Evolutionary conservation across 345 rosid genomes (phyloP), one percentile per base, ranked within the genome.

Genomic region (Aquilaria sinensis): DNA sequence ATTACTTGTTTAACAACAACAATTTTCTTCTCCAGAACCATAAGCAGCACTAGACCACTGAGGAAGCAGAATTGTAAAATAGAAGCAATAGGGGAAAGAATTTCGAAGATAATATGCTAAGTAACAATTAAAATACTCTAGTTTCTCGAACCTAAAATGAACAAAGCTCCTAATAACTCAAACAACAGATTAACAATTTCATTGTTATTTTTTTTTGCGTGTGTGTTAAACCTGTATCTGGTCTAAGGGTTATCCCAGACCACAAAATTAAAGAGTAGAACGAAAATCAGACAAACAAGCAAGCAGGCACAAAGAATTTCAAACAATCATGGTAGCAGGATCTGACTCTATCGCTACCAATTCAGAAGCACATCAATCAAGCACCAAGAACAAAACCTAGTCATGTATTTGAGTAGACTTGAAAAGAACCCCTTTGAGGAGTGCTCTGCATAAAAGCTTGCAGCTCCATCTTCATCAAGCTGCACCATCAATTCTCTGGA

Each of bases 11-110:
- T 74, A 73, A 80, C 68, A 85, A 92, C 74, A 0, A 89, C 98
- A 74, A 87, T 75, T 70, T 74, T 71, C 76, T 84, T 92, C 81
- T 85, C 90, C 79, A 92, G 72, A 57, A 87, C 76, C 89, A 92
- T 83, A 51, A 80, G 82, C 67, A 89, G 60, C 61, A 85, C 88
- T 13, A 92, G 96, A 76, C 89, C 98, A 78, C 96, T 77, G 68
- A 51, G 9, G 57, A 43, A 74, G 48, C 41, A 12, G 10, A 64
- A 52, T 61, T 54, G 61, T 47, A 50, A 67, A 5, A 47, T 12
- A 57, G 61, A 5, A 61, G 45, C 48, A 46, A 57, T 46, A 51
- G 41, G 23, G 8, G 55, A 57, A 49, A 49, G 31, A 4, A 9
- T 31, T 31, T 11, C 6, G 5, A 55, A 30, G 33, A 30, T 47